Evolutionary conservation across 176 grass and related monocot species (phyloP), one percentile per base, ranked within the genome.

Genomic region (Lolium multiflorum): DNA sequence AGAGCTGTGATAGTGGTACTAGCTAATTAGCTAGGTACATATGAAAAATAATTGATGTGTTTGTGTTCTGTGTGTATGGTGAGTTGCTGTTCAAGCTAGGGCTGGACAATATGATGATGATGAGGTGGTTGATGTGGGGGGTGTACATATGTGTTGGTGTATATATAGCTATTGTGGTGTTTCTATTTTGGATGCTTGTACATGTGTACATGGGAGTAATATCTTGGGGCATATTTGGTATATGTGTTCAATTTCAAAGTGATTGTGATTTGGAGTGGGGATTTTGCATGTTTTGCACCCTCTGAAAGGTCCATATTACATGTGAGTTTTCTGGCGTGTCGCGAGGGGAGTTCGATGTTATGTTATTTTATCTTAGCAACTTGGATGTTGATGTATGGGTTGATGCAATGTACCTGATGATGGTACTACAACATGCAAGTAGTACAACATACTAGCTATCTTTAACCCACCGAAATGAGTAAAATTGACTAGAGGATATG

Each of bases 11-110:
- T 89, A 25, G 25, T 60, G 52, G 35, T 89, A 25, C 18, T 57
- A 41, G 44, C 47, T 88, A 85, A 79, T 25, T 54, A 51, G 83
- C 49, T 15, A 81, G 38, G 72, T 68, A 49, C 59, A 85, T 28
- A 66, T 15, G 38, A 28, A 47, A 71, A 81, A 89, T 75, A 75
- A 89, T n/a, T n/a, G 73, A 76, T 26, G 61, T 17, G 61, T 13
- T 14, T 62, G 50, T 31, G 21, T 62, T 49, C 35, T 43, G 18
- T 77, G 1, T 50, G 48, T 50, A 13, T 18, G 31, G 66, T 75
- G 83, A 76, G 22, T 76, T 60, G 48, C 41, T 81, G 77, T 84
- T 74, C 56, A 61, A 84, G 82, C 76, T 62, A 89, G 87, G 83
- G 83, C 71, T 83, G 12, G n/a, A 14, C 76, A 64, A 65, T 21